Percentiles rank a stretch among this genome's conserved stretches.
Conservation (phyloP, 2,329 filamentous ascomycete genomes). For the Fusarium sp. region DNA sequence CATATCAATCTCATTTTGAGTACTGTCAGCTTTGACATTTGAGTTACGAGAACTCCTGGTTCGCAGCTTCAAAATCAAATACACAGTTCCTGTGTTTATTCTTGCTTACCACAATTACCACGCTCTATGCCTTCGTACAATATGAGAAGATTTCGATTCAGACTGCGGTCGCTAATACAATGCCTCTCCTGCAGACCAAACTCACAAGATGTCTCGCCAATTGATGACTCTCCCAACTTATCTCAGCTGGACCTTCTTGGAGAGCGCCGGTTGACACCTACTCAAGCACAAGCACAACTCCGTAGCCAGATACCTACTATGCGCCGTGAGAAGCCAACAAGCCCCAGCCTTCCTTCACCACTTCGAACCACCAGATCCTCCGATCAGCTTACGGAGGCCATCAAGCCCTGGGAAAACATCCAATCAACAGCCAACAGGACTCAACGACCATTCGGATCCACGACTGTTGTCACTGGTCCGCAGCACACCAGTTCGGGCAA, state of each 20-base stretch:
- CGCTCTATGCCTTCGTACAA: not conserved
- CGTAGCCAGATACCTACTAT: constrained; percentile 63
- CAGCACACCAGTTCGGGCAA: constrained; percentile 41
- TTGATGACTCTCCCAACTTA: constrained; percentile 58
- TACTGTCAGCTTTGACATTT: not conserved
- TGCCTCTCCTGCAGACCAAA: constrained; percentile 43
- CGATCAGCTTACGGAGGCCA: constrained; percentile 35
- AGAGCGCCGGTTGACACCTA: constrained; percentile 28
- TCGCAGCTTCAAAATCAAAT: not conserved
- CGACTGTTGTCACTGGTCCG: constrained; percentile 44
- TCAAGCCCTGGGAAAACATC: constrained; percentile 38
- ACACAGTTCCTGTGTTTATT: not conserved
- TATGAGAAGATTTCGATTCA: constrained; percentile 29
- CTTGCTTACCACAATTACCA: not conserved
- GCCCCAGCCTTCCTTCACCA: constrained; percentile 52
- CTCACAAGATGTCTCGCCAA: constrained; percentile 61
- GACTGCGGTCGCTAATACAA: constrained; percentile 34
- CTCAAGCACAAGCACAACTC: constrained; percentile 26
- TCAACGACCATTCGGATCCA: constrained; percentile 36
- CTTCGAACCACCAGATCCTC: constrained; percentile 53
- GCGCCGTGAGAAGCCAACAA: constrained; percentile 62
- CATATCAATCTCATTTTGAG: constrained; percentile 4
- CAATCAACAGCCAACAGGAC: constrained; percentile 11
- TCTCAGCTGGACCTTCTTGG: constrained; percentile 46
- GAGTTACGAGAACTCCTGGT: not conserved